Evolutionary conservation across 148 eudicot species (phyloP), one percentile per base, ranked within the genome.

Genomic region (Hydrangea macrophylla): DNA sequence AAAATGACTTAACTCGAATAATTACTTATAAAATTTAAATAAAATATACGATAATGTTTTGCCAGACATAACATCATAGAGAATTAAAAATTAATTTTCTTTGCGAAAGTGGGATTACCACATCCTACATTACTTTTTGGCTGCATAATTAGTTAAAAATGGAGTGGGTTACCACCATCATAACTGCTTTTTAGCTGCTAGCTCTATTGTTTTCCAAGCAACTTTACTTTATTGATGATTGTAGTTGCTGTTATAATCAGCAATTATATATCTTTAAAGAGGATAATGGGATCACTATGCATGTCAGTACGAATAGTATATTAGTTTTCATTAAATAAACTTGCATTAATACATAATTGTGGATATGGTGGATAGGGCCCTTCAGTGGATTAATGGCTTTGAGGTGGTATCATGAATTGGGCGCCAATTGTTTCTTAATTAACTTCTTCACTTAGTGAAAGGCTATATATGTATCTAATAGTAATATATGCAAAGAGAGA

Each of bases 81-180:
- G 0, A 53, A 51, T 53, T 64, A 51, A 51, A 51, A 1, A 27
- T 15, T 44, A 15, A 56, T 6, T 68, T 56, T 26, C 22, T 68
- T 57, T 55, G 15, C 62, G 17, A 32, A 20, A 68, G 71, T 68
- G 71, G 62, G 71, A 31, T 56, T 56, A 56, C 62, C 62, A 68
- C 71, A 31, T 56, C 25, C 10, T 45, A 8, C 36, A 25, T 68
- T 20, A 5, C 2, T 35, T 67, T 65, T 64, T 35, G 18, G 20
- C 6, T 6, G 53, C 57, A 39, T 39, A 56, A 55, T 35, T 35
- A 25, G 27, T 25, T 68, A 40, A 68, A 56, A 56, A 12, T 40
- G 18, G 57, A 68, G 60, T 75, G 78, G 78, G 55, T 55, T 64
- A 69, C 74, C 78, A 69, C 78, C 58, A 55, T 26, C 48, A 61